A percentile compares a stretch with the other conserved stretches of the same genome.
Evolutionary conservation across 1,284 basidiomycete genomes (phyloP).

Genomic region (Marasmius oreades): DNA sequence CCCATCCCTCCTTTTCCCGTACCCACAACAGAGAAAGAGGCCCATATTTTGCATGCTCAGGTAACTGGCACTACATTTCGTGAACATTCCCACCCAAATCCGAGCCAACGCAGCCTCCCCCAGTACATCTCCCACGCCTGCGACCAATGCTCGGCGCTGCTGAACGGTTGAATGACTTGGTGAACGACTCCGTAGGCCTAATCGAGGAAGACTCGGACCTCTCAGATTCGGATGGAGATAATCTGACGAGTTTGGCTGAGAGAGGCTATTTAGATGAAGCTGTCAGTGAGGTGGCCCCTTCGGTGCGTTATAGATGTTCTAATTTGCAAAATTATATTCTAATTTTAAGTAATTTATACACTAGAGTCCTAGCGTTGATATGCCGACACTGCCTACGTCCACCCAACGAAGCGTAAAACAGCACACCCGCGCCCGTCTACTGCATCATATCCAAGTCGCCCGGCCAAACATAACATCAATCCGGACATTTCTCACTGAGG

Average conservation of each 20-base stretch:
- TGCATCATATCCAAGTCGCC: neutral
- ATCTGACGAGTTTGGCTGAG: no score
- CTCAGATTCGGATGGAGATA: no score
- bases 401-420: neutral
- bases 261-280: neutral
- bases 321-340: no score
- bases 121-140: neutral
- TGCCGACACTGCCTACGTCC: neutral
- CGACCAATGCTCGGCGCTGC: neutral
- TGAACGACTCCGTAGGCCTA: neutral
- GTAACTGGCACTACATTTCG: no score
- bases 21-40: neutral
- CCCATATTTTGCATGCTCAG: neutral
- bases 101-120: neutral
- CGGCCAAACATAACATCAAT: neutral
- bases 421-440: neutral
- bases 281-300: neutral
- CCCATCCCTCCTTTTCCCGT: neutral
- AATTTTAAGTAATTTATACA: no score
- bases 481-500: neutral
- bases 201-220: neutral
- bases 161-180: neutral
- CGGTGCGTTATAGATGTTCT: no score
- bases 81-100: no score
- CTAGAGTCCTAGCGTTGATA: no score